Evolutionary conservation across 305 asterid species (phyloP).

Genomic region (Fraxinus ornus): DNA sequence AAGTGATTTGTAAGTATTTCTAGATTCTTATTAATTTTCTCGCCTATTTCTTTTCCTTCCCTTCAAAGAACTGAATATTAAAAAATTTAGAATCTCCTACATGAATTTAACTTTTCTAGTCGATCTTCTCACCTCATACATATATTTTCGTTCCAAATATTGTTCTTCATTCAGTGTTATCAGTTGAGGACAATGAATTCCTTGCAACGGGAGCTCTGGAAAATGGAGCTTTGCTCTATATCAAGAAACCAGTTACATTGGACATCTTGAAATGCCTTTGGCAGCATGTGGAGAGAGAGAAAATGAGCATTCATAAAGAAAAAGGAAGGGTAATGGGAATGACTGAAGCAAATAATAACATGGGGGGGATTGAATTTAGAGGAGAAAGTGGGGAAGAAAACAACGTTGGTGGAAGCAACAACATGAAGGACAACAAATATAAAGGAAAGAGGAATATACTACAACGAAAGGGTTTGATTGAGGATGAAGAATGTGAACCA

Average conservation of each 20-base stretch:
- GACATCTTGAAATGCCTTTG: slow-evolving; percentile 37
- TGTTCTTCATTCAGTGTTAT: slow-evolving; percentile 31
- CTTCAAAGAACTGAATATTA: background rate
- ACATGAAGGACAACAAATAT: slow-evolving; percentile 1
- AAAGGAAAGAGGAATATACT: slow-evolving; percentile 1
- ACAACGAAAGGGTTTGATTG: background rate
- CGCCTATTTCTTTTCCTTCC: background rate
- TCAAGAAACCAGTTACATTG: slow-evolving; percentile 32
- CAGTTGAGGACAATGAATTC: slow-evolving; percentile 26
- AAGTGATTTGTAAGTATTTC: slow-evolving; percentile 32
- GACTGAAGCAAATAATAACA: background rate
- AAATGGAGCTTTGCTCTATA: slow-evolving; percentile 39
- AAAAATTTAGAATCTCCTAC: background rate
- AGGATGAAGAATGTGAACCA: slow-evolving; percentile 13
- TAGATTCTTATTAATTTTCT: background rate
- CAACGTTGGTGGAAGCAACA: background rate
- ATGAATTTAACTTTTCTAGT: background rate
- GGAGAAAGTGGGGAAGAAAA: background rate
- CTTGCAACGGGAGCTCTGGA: slow-evolving; percentile 36
- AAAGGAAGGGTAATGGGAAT: background rate
- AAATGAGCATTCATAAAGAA: background rate
- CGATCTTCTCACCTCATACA: background rate
- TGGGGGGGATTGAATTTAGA: slow-evolving; percentile 13
- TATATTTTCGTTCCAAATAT: background rate
- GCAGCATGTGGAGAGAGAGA: slow-evolving; percentile 47